Base-by-base conservation (phyloP, 176 grass and related monocot genomes). In the Oropetium thomaeum region DNA sequence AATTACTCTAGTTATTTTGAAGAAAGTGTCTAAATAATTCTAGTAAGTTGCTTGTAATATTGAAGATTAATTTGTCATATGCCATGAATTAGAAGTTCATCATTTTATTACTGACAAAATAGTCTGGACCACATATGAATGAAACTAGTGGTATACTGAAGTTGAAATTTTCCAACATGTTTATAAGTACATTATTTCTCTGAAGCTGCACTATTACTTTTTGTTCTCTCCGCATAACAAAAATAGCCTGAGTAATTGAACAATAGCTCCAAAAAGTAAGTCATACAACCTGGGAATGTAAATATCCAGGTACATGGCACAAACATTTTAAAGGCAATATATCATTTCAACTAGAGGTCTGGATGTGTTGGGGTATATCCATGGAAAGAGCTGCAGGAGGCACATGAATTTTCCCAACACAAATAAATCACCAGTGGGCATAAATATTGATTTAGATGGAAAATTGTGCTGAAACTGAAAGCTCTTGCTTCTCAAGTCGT, bases 211-310 rank as follows among this genome's bases (percentile, higher is more conserved):
- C 42, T 63, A 72, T 71, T 34, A 4, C 28, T 16, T 25, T 2
- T 70, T 35, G n/a, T 55, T 55, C 23, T 10, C 37, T 58, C 27
- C 4, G 25, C 13, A 48, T 34, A 26, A n/a, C n/a, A 31, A 65
- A 22, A 70, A 4, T 70, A 80, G 66, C 41, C 48, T 26, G n/a
- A 70, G 47, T 61, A 48, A 61, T 14, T 42, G 58, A 53, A 27
- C 15, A 35, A 47, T 32, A 11, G 20, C 27, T 29, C 13, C 10
- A 9, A 53, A 10, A 53, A 12, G 30, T 51, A 71, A 31, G 11
- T 13, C 30, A 55, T 35, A 16, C 13, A 52, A 22, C 7, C 12
- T 8, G 25, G n/a, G 5, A 54, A 15, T 71, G 5, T 26, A 26
- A 35, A 54, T 16, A 25, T 35, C 19, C 12, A 70, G 8, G 5